A percentile compares a stretch with the other conserved stretches of the same genome.
These are phyloP conservation scores for Chlorokybus atmophyticus DNA, from an alignment of 139 green algal genomes.

Conservation along the genomic window DNA sequence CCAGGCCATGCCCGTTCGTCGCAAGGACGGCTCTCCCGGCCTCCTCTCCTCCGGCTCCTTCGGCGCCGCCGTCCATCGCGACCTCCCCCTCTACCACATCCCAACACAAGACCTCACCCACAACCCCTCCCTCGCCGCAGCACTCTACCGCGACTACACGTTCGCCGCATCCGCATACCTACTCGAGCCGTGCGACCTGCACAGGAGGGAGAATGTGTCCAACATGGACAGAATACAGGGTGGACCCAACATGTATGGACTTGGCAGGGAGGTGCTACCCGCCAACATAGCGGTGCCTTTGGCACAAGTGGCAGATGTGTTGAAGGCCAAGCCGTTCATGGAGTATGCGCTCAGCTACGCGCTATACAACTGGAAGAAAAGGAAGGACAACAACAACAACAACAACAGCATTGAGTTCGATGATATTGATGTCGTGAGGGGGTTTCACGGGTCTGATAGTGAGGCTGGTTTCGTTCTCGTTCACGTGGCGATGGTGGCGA, in stretches of 20 bases:
- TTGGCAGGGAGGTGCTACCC: background rate
- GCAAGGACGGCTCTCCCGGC: too few species aligned
- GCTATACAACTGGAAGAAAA: conserved; percentile 10
- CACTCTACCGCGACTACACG: conserved; percentile 5
- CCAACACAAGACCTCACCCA: too few species aligned
- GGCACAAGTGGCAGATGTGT: background rate
- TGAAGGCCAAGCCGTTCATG: conserved; percentile 1
- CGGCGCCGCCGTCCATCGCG: too few species aligned
- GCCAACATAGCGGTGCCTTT: conserved; percentile 1
- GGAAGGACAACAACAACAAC: too few species aligned
- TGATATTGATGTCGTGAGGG: too few species aligned
- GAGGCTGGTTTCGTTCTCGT: conserved; percentile 7
- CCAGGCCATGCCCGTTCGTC: too few species aligned
- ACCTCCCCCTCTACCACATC: too few species aligned
- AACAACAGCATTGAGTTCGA: too few species aligned
- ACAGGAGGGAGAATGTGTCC: too few species aligned
- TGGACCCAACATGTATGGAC: conserved; percentile 3
- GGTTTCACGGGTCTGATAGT: conserved; percentile 1
- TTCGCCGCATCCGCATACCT: conserved; percentile 8
- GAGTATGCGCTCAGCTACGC: conserved; percentile 8
- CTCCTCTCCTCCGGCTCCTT: too few species aligned
- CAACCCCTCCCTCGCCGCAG: too few species aligned
- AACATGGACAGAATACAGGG: too few species aligned
- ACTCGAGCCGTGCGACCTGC: conserved; percentile 6
- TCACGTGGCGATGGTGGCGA: conserved; percentile 9